These are phyloP conservation scores for Fomitopsis palustris DNA, from an alignment of 1,284 basidiomycete genomes.

Conservation along the genomic window DNA sequence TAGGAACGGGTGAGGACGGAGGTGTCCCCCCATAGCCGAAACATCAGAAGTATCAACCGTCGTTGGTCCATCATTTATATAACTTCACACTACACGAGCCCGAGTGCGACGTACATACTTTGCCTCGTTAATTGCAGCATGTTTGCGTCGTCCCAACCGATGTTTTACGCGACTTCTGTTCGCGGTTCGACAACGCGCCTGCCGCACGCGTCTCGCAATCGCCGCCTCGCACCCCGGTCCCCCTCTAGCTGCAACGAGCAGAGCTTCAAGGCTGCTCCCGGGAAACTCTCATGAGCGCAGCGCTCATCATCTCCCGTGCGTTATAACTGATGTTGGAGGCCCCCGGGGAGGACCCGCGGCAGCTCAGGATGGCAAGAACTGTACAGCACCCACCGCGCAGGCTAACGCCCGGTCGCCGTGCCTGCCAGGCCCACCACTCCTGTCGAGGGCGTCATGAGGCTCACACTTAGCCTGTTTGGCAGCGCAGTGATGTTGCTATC, in stretches of 20 bases:
- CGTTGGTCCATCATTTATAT: constrained; percentile 1
- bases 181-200: neutral
- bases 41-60: constrained; percentile 2
- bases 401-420: neutral
- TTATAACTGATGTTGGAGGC: neutral
- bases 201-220: neutral
- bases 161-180: neutral
- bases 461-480: neutral
- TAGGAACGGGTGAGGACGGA: constrained; percentile 2
- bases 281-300: neutral
- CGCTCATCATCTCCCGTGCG: neutral
- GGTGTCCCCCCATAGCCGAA: constrained; percentile 10
- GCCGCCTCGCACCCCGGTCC: constrained; percentile 1
- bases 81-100: neutral
- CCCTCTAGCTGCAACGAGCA: neutral
- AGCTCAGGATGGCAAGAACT: neutral
- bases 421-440: neutral
- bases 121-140: neutral
- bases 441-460: neutral
- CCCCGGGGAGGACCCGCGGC: neutral
- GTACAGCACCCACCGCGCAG: neutral
- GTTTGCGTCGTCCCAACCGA: neutral
- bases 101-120: constrained; percentile 1
- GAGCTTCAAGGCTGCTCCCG: neutral
- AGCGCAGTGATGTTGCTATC: neutral